Evolutionary conservation across 2,329 filamentous ascomycete species (phyloP), one percentile per base, ranked within the genome.

Genomic region (Fusarium austroafricanum): DNA sequence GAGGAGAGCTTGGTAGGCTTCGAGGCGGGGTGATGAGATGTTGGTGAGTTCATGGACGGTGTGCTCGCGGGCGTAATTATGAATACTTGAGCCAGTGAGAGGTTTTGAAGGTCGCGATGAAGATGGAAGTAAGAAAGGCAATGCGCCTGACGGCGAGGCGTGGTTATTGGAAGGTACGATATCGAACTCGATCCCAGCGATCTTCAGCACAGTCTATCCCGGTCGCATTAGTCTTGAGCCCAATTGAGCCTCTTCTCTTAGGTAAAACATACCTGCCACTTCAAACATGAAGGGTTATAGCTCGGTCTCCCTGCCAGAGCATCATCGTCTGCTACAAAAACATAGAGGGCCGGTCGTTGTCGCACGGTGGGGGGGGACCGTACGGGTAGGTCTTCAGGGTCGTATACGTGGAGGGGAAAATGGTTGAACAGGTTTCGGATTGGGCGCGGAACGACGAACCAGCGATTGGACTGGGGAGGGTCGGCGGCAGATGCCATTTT

Each of bases 211-310:
- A 29, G 94, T 90, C 93, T 97, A 29, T 23, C 38, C 15, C 38
- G 20, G 31, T 47, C 12, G 54, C 40, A 50, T 52, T 26, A 46
- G 56, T 26, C 14, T 35, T 50, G 35, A 17, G 28, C 23, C 28
- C 39, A 14, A 35, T 23, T 14, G 11, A 38, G 11, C 29, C 11
- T 6, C 6, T 14, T 10, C 10, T 18, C 10, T 23, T 10, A 18
- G 20, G 18, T 6, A 35, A 43, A 47, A 55, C 88, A 71, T 73
- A 95, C 93, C 92, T 98, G 96, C 94, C 94, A 98, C 83, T 95
- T 97, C 75, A 98, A 83, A 82, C 96, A 99, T 60, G 90, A 89
- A 12, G 96, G 96, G 77, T 98, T 98, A 81, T 91, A 97, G 68
- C 93, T 96, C 26, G 94, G 92, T 29, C 83, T 80, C 6, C 89